These are phyloP conservation scores for Pseudogymnoascus sp. DNA, from an alignment of 2,329 filamentous ascomycete species.

Conservation along the genomic window DNA sequence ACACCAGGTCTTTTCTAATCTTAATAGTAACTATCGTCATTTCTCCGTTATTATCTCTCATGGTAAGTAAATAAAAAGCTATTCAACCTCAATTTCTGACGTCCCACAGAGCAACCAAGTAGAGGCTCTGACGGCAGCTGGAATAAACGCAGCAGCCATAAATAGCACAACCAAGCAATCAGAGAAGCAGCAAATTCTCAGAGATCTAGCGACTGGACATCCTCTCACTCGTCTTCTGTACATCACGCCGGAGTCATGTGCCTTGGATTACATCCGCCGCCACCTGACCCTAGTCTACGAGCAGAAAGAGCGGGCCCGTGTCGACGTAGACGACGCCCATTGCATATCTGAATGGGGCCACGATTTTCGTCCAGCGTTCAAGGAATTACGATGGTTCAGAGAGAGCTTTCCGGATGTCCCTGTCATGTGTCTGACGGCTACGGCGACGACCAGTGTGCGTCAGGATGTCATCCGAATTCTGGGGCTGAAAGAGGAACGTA, in stretches of 20 bases:
- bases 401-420: slow-evolving; percentile 75
- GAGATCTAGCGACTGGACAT: slow-evolving; percentile 81
- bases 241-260: slow-evolving; percentile 86
- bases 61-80: slow-evolving; percentile 47
- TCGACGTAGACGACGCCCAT: slow-evolving; percentile 91
- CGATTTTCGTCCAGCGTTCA: slow-evolving; percentile 91
- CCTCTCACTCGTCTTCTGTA: slow-evolving; percentile 79
- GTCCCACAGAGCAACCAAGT: slow-evolving; percentile 77
- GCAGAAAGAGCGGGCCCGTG: slow-evolving; percentile 77
- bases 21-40: slow-evolving; percentile 76
- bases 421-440: slow-evolving; percentile 88
- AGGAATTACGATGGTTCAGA: slow-evolving; percentile 79
- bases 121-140: slow-evolving; percentile 64
- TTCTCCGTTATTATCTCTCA: slow-evolving; percentile 80
- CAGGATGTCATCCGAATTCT: slow-evolving; percentile 76
- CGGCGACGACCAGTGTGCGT: slow-evolving; percentile 73
- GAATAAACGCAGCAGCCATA: slow-evolving; percentile 75
- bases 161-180: slow-evolving; percentile 70
- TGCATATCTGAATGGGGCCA: slow-evolving; percentile 98
- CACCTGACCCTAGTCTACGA: slow-evolving; percentile 66
- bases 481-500: slow-evolving; percentile 54
- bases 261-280: slow-evolving; percentile 68
- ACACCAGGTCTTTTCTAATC: slow-evolving; percentile 16
- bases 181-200: slow-evolving; percentile 63
- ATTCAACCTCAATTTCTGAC: neutral